These are phyloP conservation scores for Narthecium ossifragum DNA, from an alignment of 106 monocot species.

Conservation along the genomic window DNA sequence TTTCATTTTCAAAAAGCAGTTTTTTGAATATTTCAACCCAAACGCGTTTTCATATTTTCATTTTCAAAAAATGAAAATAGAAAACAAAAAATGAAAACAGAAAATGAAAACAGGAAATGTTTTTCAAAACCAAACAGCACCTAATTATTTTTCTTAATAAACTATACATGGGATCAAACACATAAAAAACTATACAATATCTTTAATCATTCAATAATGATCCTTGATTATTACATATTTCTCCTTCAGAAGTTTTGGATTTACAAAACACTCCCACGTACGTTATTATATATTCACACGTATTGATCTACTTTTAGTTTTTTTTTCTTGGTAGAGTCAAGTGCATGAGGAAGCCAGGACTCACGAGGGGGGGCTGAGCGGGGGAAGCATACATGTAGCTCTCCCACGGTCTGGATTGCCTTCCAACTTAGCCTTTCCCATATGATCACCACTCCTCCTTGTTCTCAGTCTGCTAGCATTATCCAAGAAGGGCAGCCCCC, in stretches of 20 bases:
- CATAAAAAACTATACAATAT: not conserved
- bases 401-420: not conserved
- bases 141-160: too few relatives aligned
- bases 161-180: not conserved
- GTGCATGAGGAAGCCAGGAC: constrained; percentile 40
- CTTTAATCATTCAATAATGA: not conserved
- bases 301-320: not conserved
- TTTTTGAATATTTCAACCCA: too few relatives aligned
- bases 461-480: constrained; percentile 19
- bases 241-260: not conserved
- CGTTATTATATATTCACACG: not conserved
- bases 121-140: too few relatives aligned
- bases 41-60: too few relatives aligned
- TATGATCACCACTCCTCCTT: constrained; percentile 3
- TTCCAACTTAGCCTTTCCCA: not conserved
- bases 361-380: constrained; percentile 32
- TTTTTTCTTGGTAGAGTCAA: constrained; percentile 13
- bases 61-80: too few relatives aligned
- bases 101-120: too few relatives aligned
- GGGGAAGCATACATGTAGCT: constrained; percentile 20
- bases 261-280: not conserved
- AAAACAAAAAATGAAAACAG: too few relatives aligned
- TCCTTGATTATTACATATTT: not conserved
- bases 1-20: too few relatives aligned
- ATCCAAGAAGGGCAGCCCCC: constrained; percentile 42